Percentiles rank a stretch among this genome's conserved stretches.
Evolutionary conservation across 805 yeast genomes (phyloP).

Genomic region (Saccharomycopsis sp.): DNA sequence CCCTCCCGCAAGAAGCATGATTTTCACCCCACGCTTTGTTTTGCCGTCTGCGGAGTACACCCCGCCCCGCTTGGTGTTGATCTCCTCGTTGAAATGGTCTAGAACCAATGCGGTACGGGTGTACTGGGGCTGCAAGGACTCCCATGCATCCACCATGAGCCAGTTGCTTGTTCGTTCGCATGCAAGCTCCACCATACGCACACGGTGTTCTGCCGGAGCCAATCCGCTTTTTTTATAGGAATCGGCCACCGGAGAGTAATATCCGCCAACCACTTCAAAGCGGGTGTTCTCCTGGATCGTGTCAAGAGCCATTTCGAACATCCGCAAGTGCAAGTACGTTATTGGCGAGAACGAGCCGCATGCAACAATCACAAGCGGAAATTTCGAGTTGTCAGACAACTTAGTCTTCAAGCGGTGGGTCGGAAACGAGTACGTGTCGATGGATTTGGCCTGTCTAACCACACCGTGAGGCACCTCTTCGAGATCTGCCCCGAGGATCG

Average conservation of each 20-base stretch:
- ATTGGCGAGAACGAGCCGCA: conserved; percentile 97
- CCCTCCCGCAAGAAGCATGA: conserved; percentile 96
- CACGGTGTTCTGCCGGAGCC: conserved; percentile 84
- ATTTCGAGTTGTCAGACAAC: conserved; percentile 65
- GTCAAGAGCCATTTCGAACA: conserved; percentile 99
- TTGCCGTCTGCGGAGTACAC: conserved; percentile 52
- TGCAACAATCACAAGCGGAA: conserved; percentile 90
- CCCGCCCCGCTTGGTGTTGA: conserved; percentile 86
- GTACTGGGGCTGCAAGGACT: conserved; percentile 81
- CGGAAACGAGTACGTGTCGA: conserved; percentile 75
- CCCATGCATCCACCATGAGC: conserved; percentile 99
- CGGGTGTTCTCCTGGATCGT: conserved; percentile 84
- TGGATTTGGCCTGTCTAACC: conserved; percentile 70
- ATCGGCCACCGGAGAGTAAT: conserved; percentile 89
- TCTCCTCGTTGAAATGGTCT: conserved; percentile 94
- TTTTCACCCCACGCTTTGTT: conserved; percentile 73
- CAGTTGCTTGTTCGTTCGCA: conserved; percentile 95
- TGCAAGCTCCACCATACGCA: conserved; percentile 96
- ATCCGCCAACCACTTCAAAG: conserved; percentile 95
- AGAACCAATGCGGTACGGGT: conserved; percentile 92
- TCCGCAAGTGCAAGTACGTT: conserved; percentile 87
- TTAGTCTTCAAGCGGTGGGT: conserved; percentile 72
- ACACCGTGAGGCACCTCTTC: conserved; percentile 97
- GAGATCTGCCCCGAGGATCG: conserved; percentile 54
- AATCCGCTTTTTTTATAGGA: conserved; percentile 90